Evolutionary conservation across 2,329 filamentous ascomycete species (phyloP), one percentile per base, ranked within the genome.

Genomic region (Volutella citrinella): DNA sequence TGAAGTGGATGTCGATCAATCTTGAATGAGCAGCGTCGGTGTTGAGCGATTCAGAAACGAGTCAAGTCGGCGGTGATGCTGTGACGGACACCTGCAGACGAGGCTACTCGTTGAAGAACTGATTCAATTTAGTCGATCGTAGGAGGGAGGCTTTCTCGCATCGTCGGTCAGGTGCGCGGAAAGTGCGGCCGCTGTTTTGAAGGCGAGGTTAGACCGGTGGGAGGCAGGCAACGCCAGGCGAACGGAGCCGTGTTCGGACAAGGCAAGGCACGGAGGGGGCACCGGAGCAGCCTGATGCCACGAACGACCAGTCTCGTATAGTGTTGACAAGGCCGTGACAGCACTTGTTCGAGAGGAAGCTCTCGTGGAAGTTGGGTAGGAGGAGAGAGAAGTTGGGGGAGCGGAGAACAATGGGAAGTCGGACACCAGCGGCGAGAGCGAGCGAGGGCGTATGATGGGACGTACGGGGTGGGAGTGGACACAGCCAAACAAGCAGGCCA

Each of bases 381-480:
- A 52, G 45, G 44, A 51, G 49, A 46, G 42, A 42, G 49, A 51
- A 54, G 52, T 51, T 51, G 51, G 48, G 48, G 48, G 49, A 46
- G 54, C 52, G 51, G 54, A 57, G 54, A 55, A 49, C 49, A 51
- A 56, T 49, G 51, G 46, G 52, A 51, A 55, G 49, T 45, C 51
- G 46, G 46, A 43, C 41, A 44, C 43, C 49, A 48, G 43, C 44
- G 43, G 39, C 49, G 42, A 50, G 43, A 51, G 40, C 43, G 48
- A 49, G 44, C 45, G 47, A 52, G 51, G 45, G 46, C 49, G 53
- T 55, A 46, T 44, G 38, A 41, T 38, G 35, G 39, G 37, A 34
- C 40, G 25, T 43, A 49, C 45, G 32, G n/a, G 20, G 24, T 25
- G 30, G 35, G 15, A 21, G 37, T 29, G 27, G 36, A 34, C 40